Evolutionary conservation across 257 asterid genomes (phyloP).

Genomic region (Plantago major): DNA sequence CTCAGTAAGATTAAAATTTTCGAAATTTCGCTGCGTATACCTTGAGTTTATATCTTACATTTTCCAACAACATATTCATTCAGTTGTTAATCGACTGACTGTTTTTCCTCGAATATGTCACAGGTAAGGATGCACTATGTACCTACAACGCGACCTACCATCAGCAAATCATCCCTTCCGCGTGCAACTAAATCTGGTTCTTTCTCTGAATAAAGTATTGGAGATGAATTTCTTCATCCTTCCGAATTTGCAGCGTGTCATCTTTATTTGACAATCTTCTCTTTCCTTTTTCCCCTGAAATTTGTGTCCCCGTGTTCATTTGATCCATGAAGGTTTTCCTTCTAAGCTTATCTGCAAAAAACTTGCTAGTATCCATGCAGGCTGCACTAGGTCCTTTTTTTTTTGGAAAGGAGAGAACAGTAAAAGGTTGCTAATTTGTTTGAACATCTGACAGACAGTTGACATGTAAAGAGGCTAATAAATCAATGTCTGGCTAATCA

Average conservation of each 20-base stretch:
- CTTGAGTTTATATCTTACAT: too few species aligned
- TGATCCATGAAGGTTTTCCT: not conserved
- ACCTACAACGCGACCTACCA: slow-evolving; percentile 19
- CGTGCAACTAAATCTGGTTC: slow-evolving; percentile 25
- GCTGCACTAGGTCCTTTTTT: not conserved
- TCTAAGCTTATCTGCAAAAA: not conserved
- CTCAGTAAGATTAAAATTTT: too few species aligned
- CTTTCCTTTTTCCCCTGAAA: not conserved
- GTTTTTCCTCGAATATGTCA: slow-evolving; percentile 20
- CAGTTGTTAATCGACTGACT: not conserved
- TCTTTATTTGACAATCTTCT: not conserved
- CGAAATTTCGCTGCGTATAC: too few species aligned
- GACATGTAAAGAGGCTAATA: slow-evolving; percentile 4
- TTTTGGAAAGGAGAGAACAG: not conserved
- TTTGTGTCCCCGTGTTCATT: not conserved
- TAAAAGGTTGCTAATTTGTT: not conserved
- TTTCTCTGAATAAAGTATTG: slow-evolving; percentile 24
- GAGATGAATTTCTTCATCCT: slow-evolving; percentile 11
- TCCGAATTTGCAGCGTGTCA: not conserved
- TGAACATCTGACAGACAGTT: not conserved
- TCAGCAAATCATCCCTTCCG: slow-evolving; percentile 9
- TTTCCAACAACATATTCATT: too few species aligned
- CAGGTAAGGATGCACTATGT: slow-evolving; percentile 14
- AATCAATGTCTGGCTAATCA: not conserved
- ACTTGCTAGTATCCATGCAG: slow-evolving; percentile 1